A percentile compares a stretch with the other conserved stretches of the same genome.
These are phyloP conservation scores for Rhynchosporium graminicola DNA, from an alignment of 2,329 filamentous ascomycete species.

Conservation along the genomic window DNA sequence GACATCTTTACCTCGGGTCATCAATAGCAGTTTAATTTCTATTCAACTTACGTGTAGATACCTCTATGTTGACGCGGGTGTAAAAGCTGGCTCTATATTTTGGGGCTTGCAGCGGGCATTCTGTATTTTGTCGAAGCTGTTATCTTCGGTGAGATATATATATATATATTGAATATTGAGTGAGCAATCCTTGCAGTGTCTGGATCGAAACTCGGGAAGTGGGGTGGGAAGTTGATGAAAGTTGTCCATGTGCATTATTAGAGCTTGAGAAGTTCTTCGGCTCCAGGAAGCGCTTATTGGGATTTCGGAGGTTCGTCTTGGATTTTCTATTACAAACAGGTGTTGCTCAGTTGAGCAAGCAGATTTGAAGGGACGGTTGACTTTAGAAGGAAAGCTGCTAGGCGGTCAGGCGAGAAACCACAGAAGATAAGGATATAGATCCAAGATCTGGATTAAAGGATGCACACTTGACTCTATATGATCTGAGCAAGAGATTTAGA, in stretches of 20 bases:
- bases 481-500: too few relatives aligned
- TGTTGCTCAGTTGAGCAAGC: not conserved
- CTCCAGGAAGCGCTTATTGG: not conserved
- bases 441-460: too few relatives aligned
- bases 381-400: not conserved
- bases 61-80: not conserved
- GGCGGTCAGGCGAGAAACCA: too few relatives aligned
- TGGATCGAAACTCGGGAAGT: not conserved
- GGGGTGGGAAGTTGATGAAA: not conserved
- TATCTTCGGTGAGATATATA: not conserved
- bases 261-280: slow-evolving; percentile 4
- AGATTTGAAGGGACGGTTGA: not conserved
- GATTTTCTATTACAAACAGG: not conserved
- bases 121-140: not conserved
- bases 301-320: not conserved
- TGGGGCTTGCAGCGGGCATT: not conserved
- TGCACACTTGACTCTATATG: too few relatives aligned
- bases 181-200: not conserved
- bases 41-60: not conserved
- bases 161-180: not conserved
- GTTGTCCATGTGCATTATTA: not conserved
- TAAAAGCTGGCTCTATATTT: not conserved
- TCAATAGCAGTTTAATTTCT: not conserved
- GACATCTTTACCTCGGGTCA: too few relatives aligned
- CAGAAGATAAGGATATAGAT: too few relatives aligned